Conservation (phyloP, 805 yeast genomes). For the Ascoidea asiatica region DNA sequence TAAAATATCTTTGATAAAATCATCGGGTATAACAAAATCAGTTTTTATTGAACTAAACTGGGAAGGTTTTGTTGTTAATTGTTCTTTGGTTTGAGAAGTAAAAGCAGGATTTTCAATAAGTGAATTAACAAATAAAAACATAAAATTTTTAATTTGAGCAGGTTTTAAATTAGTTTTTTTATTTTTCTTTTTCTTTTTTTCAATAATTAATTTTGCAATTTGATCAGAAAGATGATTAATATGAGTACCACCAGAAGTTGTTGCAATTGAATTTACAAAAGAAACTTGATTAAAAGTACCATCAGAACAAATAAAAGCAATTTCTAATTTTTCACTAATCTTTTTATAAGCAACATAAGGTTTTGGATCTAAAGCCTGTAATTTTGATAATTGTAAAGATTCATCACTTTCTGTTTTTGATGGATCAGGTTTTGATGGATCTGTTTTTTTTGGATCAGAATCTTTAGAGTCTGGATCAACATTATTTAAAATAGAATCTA, state of each 20-base stretch:
- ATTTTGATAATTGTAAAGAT: too few species aligned
- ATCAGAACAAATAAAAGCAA: constrained; percentile 89
- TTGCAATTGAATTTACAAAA: constrained; percentile 94
- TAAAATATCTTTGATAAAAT: constrained; percentile 56
- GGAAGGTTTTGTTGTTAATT: constrained; percentile 73
- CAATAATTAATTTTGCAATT: constrained; percentile 64
- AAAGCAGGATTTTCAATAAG: constrained; percentile 93
- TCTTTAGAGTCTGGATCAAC: too few species aligned
- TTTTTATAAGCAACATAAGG: constrained; percentile 68
- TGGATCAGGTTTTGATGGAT: constrained; percentile 17
- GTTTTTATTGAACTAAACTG: constrained; percentile 62
- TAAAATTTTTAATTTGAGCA: constrained; percentile 76
- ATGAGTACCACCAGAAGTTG: constrained; percentile 95
- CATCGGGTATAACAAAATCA: constrained; percentile 64
- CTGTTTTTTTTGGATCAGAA: constrained; percentile 22
- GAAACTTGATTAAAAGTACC: constrained; percentile 87
- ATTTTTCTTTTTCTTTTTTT: constrained; percentile 56
- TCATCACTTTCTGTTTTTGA: constrained; percentile 23
- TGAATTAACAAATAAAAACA: constrained; percentile 86
- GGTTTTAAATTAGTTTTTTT: constrained; percentile 63
- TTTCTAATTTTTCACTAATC: constrained; percentile 84
- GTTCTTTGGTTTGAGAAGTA: constrained; percentile 95
- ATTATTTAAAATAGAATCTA: constrained; percentile 7
- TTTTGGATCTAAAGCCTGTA: constrained; percentile 26
- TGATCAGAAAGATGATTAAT: constrained; percentile 79